phyloP scores from a whole-genome alignment of 257 asterid species.

The Jaltomata sinuosa region DNA sequence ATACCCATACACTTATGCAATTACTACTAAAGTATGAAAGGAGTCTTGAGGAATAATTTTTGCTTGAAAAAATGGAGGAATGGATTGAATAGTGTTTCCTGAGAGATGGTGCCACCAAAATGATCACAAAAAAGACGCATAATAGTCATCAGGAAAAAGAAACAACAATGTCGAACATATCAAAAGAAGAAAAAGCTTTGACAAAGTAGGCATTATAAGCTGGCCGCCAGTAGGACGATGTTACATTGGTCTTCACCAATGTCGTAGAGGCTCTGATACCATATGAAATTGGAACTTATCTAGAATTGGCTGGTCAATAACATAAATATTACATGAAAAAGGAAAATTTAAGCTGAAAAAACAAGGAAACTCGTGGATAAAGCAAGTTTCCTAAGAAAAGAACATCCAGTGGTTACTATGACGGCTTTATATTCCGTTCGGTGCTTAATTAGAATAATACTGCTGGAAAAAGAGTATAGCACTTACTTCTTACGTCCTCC shows the following conservation, averaged over 20 bases:
- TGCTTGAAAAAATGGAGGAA: neutral
- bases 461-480: neutral
- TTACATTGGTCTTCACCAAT: neutral
- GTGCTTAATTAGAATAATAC: neutral
- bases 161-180: neutral
- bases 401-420: neutral
- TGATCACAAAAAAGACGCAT: neutral
- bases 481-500: constrained; percentile 90
- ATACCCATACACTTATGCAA: neutral
- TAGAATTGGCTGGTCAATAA: neutral
- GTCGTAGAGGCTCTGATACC: neutral
- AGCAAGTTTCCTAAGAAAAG: neutral
- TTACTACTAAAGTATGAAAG: no score
- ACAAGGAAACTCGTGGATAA: neutral
- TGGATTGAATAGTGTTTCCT: neutral
- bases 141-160: neutral
- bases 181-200: neutral
- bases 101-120: neutral
- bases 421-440: neutral
- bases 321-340: neutral
- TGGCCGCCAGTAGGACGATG: neutral
- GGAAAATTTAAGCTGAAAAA: neutral
- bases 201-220: neutral
- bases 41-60: neutral
- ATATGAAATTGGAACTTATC: neutral